These are phyloP conservation scores for Toxicodendron radicans DNA, from an alignment of 345 rosid genomes.

Conservation along the genomic window DNA sequence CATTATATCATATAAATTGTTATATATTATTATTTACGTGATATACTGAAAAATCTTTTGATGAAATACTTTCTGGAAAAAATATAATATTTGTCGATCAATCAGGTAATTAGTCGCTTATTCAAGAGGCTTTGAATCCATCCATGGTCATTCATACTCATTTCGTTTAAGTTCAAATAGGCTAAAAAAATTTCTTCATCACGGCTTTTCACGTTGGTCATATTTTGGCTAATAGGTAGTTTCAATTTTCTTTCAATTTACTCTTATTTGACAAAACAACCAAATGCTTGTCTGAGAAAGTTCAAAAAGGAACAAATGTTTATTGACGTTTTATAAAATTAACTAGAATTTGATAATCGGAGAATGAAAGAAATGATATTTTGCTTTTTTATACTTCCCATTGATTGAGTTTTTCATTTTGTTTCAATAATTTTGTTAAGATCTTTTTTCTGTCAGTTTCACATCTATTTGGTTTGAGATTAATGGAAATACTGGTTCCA, in stretches of 20 bases:
- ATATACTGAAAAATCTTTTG: too few species aligned
- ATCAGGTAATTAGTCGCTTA: not conserved
- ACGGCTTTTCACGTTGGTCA: not conserved
- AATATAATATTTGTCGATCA: not conserved
- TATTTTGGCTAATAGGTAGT: not conserved
- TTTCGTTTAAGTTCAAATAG: not conserved
- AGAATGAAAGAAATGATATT: too few species aligned
- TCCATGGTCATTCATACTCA: not conserved
- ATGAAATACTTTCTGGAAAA: too few species aligned
- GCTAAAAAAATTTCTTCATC: not conserved
- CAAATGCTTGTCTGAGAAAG: not conserved
- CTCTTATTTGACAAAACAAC: not conserved
- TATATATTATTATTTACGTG: too few species aligned
- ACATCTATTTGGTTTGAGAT: not conserved
- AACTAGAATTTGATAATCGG: too few species aligned
- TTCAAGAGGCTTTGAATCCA: not conserved
- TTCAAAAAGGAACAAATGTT: too few species aligned
- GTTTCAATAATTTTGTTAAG: not conserved
- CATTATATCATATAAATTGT: too few species aligned
- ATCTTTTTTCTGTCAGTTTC: not conserved
- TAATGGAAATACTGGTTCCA: conserved; percentile 6
- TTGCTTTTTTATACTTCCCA: too few species aligned
- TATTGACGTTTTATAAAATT: too few species aligned
- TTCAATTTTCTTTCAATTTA: not conserved
- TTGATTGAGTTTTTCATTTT: not conserved